phyloP scores from a whole-genome alignment of 2,329 filamentous ascomycete genomes.

The Mollisiaceae sp. region DNA sequence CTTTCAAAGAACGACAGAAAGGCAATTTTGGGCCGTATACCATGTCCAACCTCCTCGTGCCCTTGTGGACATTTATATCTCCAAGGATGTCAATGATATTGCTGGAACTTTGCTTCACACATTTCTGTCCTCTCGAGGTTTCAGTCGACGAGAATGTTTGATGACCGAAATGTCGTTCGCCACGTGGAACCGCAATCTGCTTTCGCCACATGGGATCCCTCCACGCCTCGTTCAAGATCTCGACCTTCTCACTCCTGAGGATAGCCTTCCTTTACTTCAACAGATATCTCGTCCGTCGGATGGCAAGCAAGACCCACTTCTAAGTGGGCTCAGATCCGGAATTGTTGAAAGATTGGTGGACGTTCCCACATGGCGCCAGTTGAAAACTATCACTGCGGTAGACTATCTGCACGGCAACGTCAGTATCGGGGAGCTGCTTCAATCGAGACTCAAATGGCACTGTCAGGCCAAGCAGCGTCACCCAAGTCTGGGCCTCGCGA shows the following conservation, averaged over 20 bases:
- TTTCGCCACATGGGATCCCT: conserved; percentile 33
- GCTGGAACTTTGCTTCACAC: conserved; percentile 51
- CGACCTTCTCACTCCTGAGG: conserved; percentile 47
- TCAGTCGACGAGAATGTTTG: conserved; percentile 48
- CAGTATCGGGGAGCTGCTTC: conserved; percentile 43
- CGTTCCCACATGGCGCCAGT: conserved; percentile 45
- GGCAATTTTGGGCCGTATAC: conserved; percentile 50
- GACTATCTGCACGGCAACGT: conserved; percentile 47
- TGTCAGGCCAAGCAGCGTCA: conserved; percentile 43
- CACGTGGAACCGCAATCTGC: conserved; percentile 43
- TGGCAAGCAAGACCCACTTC: conserved; percentile 37
- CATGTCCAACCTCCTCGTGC: conserved; percentile 10
- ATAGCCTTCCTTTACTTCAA: conserved; percentile 47
- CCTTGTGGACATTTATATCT: conserved; percentile 45
- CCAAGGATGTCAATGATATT: conserved; percentile 50
- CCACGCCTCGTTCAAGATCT: conserved; percentile 50
- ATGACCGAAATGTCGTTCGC: conserved; percentile 47
- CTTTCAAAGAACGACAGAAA: conserved; percentile 44
- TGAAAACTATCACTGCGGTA: conserved; percentile 46
- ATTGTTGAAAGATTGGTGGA: conserved; percentile 46
- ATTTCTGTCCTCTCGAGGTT: conserved; percentile 49
- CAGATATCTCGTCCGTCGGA: conserved; percentile 32
- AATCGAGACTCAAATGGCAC: conserved; percentile 49
- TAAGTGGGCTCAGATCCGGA: conserved; percentile 42
- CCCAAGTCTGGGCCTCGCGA: conserved; percentile 42